phyloP scores from a whole-genome alignment of 1,139 yeast genomes.

The Zygosaccharomyces pseudobailii region DNA sequence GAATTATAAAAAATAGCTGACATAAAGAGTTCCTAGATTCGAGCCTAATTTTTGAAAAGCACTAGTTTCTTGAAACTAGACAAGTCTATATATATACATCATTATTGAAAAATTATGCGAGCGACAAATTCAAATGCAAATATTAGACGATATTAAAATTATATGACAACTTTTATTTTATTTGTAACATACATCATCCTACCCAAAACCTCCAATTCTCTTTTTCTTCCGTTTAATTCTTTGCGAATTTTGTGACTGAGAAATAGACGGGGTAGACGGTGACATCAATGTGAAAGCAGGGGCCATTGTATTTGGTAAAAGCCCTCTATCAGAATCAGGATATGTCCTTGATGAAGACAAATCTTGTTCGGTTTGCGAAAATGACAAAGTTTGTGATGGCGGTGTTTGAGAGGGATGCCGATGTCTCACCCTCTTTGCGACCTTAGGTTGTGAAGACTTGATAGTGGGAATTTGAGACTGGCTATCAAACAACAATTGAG shows the following conservation, averaged over 20 bases:
- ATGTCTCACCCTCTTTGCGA: constrained; percentile 4
- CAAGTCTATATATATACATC: too few relatives aligned
- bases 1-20: too few relatives aligned
- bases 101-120: too few relatives aligned
- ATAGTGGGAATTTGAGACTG: constrained; percentile 29
- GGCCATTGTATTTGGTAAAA: constrained; percentile 26
- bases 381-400: constrained; percentile 5
- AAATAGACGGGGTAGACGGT: constrained; percentile 9
- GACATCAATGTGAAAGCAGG: constrained; percentile 31
- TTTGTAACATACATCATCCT: neutral
- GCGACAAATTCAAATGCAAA: neutral
- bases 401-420: constrained; percentile 3
- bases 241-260: constrained; percentile 21
- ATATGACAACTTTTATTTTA: neutral
- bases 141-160: neutral
- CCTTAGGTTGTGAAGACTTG: constrained; percentile 23
- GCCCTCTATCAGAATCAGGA: constrained; percentile 7
- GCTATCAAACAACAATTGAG: constrained; percentile 17
- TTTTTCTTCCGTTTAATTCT: constrained; percentile 25
- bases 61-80: too few relatives aligned
- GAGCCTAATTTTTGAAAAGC: too few relatives aligned
- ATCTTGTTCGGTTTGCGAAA: constrained; percentile 4
- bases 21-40: too few relatives aligned
- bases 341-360: constrained; percentile 6
- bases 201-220: constrained; percentile 31